phyloP scores from a whole-genome alignment of 2,329 filamentous ascomycete genomes.

The Ophiostoma australiae region DNA sequence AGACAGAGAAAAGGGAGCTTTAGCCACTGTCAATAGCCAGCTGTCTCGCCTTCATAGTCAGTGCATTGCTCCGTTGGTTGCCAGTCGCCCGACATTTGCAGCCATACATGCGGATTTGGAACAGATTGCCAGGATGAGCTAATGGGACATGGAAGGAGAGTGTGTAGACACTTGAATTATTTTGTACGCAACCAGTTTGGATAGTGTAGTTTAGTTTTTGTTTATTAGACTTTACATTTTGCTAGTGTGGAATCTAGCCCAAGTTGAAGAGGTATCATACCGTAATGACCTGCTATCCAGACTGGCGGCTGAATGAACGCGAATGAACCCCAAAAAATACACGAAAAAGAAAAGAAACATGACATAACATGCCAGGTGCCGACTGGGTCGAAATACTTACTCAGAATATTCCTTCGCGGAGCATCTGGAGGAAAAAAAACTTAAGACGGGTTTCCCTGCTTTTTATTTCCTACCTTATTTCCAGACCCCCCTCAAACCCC shows the following conservation, averaged over 20 bases:
- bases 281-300: no score
- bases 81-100: constrained; percentile 34
- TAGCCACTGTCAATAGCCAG: background rate
- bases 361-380: no score
- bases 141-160: background rate
- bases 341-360: no score
- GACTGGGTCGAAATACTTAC: no score
- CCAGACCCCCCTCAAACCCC: no score
- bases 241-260: background rate
- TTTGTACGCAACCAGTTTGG: background rate
- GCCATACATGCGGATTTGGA: constrained; percentile 30
- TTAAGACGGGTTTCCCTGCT: no score
- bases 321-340: no score
- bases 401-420: no score
- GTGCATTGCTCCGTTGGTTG: constrained; percentile 32
- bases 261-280: no score
- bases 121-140: background rate
- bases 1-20: background rate
- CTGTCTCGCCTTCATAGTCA: constrained; percentile 32
- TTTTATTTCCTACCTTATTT: no score
- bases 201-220: background rate
- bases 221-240: background rate
- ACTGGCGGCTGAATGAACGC: no score
- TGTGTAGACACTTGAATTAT: background rate
- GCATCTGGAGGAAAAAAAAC: no score